These are phyloP conservation scores for Epichloe aotearoae DNA, from an alignment of 2,329 filamentous ascomycete genomes.

Conservation along the genomic window DNA sequence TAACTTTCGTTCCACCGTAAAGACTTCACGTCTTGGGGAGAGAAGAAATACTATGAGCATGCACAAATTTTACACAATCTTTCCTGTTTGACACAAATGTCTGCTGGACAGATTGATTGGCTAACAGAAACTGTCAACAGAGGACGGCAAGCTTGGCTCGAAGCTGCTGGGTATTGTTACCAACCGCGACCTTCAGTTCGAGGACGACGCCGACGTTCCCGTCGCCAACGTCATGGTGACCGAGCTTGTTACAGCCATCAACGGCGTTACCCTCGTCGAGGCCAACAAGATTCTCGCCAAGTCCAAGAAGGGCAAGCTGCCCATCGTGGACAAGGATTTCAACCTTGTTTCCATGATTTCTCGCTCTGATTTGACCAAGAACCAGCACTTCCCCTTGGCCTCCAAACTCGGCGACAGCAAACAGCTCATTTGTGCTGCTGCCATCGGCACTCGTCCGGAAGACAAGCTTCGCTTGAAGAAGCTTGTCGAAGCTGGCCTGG, in stretches of 20 bases:
- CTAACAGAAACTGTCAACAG: conserved; percentile 33
- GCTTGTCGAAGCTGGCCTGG: conserved; percentile 86
- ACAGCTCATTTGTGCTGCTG: conserved; percentile 89
- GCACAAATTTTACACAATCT: conserved; percentile 8
- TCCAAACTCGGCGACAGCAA: conserved; percentile 96
- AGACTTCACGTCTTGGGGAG: conserved; percentile 78
- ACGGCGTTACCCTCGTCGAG: conserved; percentile 72
- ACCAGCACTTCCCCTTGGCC: conserved; percentile 89
- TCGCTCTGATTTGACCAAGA: conserved; percentile 95
- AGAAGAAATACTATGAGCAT: conserved; percentile 20
- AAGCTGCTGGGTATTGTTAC: conserved; percentile 97
- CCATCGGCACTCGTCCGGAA: conserved; percentile 87
- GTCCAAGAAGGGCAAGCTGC: conserved; percentile 98
- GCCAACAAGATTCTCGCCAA: conserved; percentile 87
- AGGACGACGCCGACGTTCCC: conserved; percentile 56
- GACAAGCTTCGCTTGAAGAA: conserved; percentile 78
- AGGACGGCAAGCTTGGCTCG: conserved; percentile 82
- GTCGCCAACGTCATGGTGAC: conserved; percentile 92
- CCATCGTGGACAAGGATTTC: conserved; percentile 70
- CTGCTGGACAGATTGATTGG: neutral
- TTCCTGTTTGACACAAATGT: neutral
- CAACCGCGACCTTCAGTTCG: conserved; percentile 95
- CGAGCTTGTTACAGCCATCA: conserved; percentile 75
- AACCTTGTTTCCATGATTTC: conserved; percentile 89
- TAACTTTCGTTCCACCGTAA: conserved; percentile 99